Evolutionary conservation across 2,329 filamentous ascomycete species (phyloP).

Genomic region (Penicillium aurantiogriseum): DNA sequence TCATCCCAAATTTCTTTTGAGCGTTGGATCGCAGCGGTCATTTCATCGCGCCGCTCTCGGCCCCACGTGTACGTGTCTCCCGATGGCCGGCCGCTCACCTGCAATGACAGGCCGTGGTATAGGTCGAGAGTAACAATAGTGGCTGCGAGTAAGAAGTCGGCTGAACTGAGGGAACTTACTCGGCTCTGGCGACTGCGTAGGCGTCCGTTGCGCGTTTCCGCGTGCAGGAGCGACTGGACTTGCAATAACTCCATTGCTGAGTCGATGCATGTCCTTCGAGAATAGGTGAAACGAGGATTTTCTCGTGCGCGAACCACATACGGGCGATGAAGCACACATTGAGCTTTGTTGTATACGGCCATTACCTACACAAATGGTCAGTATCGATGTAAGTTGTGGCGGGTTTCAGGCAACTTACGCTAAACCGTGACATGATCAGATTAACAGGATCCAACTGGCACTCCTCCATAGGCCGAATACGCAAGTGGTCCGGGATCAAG

Average conservation of each 20-base stretch:
- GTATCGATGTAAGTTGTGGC: not conserved
- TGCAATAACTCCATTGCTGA: constrained; percentile 78
- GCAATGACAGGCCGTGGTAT: constrained; percentile 55
- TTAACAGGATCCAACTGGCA: constrained; percentile 67
- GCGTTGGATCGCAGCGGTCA: constrained; percentile 71
- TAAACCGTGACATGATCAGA: constrained; percentile 76
- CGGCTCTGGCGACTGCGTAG: constrained; percentile 74
- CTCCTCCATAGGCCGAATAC: constrained; percentile 71
- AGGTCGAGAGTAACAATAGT: constrained; percentile 83
- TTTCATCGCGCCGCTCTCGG: constrained; percentile 60
- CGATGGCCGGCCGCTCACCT: constrained; percentile 33
- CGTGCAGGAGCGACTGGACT: constrained; percentile 72
- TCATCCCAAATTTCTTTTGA: constrained; percentile 78
- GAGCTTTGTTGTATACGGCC: constrained; percentile 81
- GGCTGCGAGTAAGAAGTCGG: constrained; percentile 81
- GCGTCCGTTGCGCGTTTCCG: constrained; percentile 70
- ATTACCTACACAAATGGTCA: constrained; percentile 53
- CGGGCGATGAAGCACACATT: constrained; percentile 84
- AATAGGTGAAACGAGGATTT: constrained; percentile 79
- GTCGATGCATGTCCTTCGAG: constrained; percentile 78
- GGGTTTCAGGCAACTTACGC: constrained; percentile 39
- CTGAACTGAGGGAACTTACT: constrained; percentile 73
- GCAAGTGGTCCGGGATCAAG: constrained; percentile 75
- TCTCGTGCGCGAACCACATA: constrained; percentile 76
- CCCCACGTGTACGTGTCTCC: constrained; percentile 49